phyloP scores from a whole-genome alignment of 2,329 filamentous ascomycete species.

The Dothiorella sarmentorum region DNA sequence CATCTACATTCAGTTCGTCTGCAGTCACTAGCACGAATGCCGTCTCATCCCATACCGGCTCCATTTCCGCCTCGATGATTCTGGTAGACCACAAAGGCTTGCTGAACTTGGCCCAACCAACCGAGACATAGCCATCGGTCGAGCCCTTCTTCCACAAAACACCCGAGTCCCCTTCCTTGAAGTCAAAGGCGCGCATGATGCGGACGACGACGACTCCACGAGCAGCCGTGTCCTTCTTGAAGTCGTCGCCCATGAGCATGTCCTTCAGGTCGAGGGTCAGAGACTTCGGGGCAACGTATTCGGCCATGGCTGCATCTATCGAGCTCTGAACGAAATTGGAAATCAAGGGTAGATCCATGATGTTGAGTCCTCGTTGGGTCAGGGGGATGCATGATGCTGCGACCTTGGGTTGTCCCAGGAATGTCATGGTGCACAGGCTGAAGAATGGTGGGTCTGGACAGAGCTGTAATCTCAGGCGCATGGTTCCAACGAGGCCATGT shows the following conservation, averaged over 20 bases:
- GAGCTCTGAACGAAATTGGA: constrained; percentile 72
- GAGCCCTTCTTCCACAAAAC: constrained; percentile 59
- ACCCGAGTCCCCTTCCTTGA: constrained; percentile 67
- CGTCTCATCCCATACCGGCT: constrained; percentile 69
- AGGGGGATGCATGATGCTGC: constrained; percentile 68
- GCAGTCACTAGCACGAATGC: constrained; percentile 66
- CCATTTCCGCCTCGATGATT: constrained; percentile 61
- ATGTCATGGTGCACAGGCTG: constrained; percentile 69
- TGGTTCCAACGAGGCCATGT: constrained; percentile 66
- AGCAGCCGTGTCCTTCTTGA: constrained; percentile 69
- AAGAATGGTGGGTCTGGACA: constrained; percentile 76
- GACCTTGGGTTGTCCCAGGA: constrained; percentile 71
- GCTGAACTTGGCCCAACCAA: constrained; percentile 75
- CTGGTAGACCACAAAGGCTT: constrained; percentile 65
- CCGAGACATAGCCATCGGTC: constrained; percentile 68
- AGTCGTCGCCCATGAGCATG: constrained; percentile 74
- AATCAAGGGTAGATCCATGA: constrained; percentile 73
- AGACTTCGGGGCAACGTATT: constrained; percentile 74
- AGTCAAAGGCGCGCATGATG: constrained; percentile 65
- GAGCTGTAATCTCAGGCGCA: constrained; percentile 67
- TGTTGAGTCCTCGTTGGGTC: constrained; percentile 64
- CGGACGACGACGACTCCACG: constrained; percentile 63
- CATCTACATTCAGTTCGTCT: constrained; percentile 69
- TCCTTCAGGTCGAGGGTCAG: constrained; percentile 71
- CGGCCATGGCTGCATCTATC: constrained; percentile 68